Percentiles rank a stretch among this genome's conserved stretches.
phyloP scores from a whole-genome alignment of 164 flowering plant genomes.

The Magnolia kwangsiensis region DNA sequence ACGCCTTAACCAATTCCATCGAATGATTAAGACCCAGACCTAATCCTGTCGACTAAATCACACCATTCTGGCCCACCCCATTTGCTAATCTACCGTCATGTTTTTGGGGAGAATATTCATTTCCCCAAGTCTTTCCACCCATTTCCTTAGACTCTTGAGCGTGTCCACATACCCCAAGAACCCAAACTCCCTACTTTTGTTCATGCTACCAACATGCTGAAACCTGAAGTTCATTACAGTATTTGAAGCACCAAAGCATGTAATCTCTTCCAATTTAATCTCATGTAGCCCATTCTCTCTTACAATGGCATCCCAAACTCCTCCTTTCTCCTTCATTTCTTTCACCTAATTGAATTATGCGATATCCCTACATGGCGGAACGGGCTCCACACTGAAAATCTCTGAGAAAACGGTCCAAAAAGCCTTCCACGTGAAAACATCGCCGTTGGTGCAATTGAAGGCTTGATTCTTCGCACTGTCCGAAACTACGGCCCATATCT shows the following conservation, averaged over 20 bases:
- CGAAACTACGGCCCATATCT: constrained; percentile 30
- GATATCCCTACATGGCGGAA: neutral
- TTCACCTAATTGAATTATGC: constrained; percentile 4
- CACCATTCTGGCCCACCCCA: too few relatives aligned
- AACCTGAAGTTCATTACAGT: constrained; percentile 12
- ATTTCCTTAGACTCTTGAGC: constrained; percentile 3
- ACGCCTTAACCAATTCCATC: too few relatives aligned
- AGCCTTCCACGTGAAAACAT: constrained; percentile 32
- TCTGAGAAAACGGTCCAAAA: constrained; percentile 13
- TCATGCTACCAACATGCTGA: constrained; percentile 26
- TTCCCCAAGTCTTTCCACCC: constrained; percentile 14
- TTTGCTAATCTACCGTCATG: too few relatives aligned
- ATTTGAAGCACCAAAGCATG: constrained; percentile 4
- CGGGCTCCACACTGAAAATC: constrained; percentile 10
- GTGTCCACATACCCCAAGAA: constrained; percentile 16
- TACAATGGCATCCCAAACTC: constrained; percentile 21
- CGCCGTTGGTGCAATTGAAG: constrained; percentile 34
- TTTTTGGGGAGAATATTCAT: constrained; percentile 21
- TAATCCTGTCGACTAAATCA: too few relatives aligned
- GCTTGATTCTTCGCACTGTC: constrained; percentile 31
- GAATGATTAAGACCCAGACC: too few relatives aligned
- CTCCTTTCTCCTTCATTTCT: constrained; percentile 14
- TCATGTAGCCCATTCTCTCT: constrained; percentile 18
- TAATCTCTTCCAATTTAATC: constrained; percentile 15
- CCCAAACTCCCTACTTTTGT: constrained; percentile 22